Base-by-base conservation (phyloP, 345 rosid genomes). In the Melastoma malabathricum region DNA sequence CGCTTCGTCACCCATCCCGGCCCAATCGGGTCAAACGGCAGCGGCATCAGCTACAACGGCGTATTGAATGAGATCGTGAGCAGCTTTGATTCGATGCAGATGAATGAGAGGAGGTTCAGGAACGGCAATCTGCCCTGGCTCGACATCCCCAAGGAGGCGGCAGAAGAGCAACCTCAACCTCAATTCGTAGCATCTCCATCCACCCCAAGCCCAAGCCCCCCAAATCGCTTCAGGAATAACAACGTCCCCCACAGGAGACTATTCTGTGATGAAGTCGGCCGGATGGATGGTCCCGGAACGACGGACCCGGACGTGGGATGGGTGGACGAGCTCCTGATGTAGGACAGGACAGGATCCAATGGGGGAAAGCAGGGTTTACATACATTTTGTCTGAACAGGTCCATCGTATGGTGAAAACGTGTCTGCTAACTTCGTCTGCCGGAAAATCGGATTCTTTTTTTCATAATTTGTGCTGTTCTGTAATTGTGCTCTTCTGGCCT, bases 301-400 rank as follows among this genome's bases (percentile, higher is more conserved):
- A 56, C 68, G 14, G 89, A 75, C 71, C 88, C 78, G 47, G 94
- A 90, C 75, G 70, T 90, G 7, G 92, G 89, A 51, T 90, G 98
- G 98, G 94, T 90, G 17, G 83, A 81, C 59, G 98, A 90, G 27
- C 92, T 90, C 14, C 54, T 90, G 61, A 86, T 65, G 80, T 90
- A 74, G 72, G 50, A 34, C 47, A 49, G 25, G n/a, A n/a, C n/a
- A 52, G 3, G 51, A 44, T 6, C 63, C 59, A 15, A 1, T 8
- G n/a, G 39, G 18, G 56, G 48, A 9, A 23, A 45, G 18, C 53
- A 54, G 7, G 63, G 25, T 22, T 22, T 22, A 22, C 25, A 4
- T 22, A 22, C 25, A 22, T 22, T 22, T 4, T 6, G 50, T 54
- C 43, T 15, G 39, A 29, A 41, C n/a, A n/a, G n/a, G n/a, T n/a